Conservation (phyloP, 345 rosid genomes). For the Kandelia obovata region DNA sequence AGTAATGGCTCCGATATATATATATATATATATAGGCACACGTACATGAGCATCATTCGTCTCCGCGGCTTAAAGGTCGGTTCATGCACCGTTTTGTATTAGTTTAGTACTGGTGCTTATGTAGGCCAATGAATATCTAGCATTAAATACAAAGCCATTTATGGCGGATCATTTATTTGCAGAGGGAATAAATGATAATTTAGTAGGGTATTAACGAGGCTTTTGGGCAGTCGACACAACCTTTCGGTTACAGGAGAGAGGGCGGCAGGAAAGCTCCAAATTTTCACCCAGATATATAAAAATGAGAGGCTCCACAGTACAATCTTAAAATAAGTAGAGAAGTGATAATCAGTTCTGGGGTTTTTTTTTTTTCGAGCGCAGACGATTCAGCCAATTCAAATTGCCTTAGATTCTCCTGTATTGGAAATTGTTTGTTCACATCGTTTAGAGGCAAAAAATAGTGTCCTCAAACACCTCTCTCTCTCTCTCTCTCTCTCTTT, state of each 20-base stretch:
- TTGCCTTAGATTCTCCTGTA: too few species aligned
- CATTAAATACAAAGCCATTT: too few species aligned
- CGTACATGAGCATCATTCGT: background rate
- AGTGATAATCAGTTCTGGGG: too few species aligned
- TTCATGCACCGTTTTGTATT: background rate
- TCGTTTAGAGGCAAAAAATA: too few species aligned
- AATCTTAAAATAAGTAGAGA: too few species aligned
- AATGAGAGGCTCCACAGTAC: background rate
- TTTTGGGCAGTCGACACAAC: background rate
- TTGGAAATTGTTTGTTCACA: too few species aligned
- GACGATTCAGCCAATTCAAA: too few species aligned
- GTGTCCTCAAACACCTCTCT: too few species aligned
- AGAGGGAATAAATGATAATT: too few species aligned
- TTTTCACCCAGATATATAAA: background rate
- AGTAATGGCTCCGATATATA: slow-evolving; percentile 6
- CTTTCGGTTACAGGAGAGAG: background rate
- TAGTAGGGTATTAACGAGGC: background rate
- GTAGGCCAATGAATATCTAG: background rate
- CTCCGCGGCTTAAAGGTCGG: background rate
- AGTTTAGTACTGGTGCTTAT: background rate
- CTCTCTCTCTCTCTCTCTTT: too few species aligned
- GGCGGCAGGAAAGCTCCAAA: background rate
- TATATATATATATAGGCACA: background rate
- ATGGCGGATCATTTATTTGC: too few species aligned
- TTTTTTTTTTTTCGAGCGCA: too few species aligned